These are phyloP conservation scores for Mycena rosella DNA, from an alignment of 768 basidiomycete genomes.

Conservation along the genomic window DNA sequence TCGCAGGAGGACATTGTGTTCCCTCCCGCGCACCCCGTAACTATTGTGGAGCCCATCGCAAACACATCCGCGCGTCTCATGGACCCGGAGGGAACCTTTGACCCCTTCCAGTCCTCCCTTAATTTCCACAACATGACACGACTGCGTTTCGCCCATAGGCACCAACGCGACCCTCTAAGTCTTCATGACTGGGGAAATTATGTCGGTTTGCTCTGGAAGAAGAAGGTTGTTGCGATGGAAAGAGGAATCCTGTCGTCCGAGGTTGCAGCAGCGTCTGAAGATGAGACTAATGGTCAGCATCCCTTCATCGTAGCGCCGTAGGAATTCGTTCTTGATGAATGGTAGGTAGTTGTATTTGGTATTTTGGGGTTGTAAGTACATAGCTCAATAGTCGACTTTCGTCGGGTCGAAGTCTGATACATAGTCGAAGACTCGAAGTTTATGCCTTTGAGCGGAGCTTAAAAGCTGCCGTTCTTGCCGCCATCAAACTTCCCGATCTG, in stretches of 20 bases:
- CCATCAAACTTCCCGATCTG: too few species aligned
- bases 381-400: too few species aligned
- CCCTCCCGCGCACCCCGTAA: slow-evolving; percentile 3
- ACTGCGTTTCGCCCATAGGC: not conserved
- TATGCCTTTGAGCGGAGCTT: too few species aligned
- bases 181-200: not conserved
- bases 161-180: not conserved
- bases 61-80: slow-evolving; percentile 28
- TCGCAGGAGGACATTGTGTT: not conserved
- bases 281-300: not conserved
- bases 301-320: not conserved
- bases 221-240: slow-evolving; percentile 26
- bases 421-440: too few species aligned
- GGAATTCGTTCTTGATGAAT: not conserved
- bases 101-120: not conserved
- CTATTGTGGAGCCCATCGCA: slow-evolving; percentile 8
- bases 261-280: too few species aligned
- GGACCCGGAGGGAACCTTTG: slow-evolving; percentile 11
- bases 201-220: slow-evolving; percentile 28
- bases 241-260: slow-evolving; percentile 12
- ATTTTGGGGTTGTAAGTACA: too few species aligned
- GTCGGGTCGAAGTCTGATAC: too few species aligned
- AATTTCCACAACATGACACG: not conserved
- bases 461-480: too few species aligned
- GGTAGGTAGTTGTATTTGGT: too few species aligned